These are phyloP conservation scores for Leishmania lainsoni DNA, from an alignment of 208 protist species.

Conservation along the genomic window DNA sequence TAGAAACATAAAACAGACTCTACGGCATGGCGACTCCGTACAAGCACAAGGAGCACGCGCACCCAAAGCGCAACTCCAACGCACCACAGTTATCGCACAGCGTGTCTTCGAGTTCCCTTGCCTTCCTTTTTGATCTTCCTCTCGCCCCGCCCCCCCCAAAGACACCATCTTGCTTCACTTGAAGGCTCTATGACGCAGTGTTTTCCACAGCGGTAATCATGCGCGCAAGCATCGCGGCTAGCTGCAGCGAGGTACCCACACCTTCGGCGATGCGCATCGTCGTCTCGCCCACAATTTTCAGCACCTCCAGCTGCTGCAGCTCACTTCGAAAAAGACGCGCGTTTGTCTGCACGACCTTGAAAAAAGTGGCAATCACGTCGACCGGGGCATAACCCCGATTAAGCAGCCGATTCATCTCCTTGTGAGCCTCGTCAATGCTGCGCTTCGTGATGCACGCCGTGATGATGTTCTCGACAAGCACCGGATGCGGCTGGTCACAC, in stretches of 20 bases:
- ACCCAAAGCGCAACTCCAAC: not conserved
- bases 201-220: conserved; percentile 54
- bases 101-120: not conserved
- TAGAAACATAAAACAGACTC: not conserved
- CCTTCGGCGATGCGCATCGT: conserved; percentile 90
- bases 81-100: not conserved
- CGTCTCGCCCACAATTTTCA: conserved; percentile 82
- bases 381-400: conserved; percentile 94
- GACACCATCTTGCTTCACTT: not conserved
- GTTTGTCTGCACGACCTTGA: conserved; percentile 84
- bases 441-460: conserved; percentile 74
- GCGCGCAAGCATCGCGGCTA: conserved; percentile 81
- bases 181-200: conserved; percentile 19
- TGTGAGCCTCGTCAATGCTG: conserved; percentile 76
- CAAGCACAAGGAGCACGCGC: not conserved
- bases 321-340: conserved; percentile 64
- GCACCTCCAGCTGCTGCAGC: conserved; percentile 75
- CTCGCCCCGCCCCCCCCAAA: not conserved
- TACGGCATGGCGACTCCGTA: not conserved
- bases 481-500: conserved; percentile 98
- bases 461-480: conserved; percentile 94
- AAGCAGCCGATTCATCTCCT: conserved; percentile 82
- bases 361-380: conserved; percentile 97
- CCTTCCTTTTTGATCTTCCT: not conserved
- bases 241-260: conserved; percentile 82